A percentile compares a stretch with the other conserved stretches of the same genome.
phyloP scores from a whole-genome alignment of 306 rosid species.

The Cercis canadensis region DNA sequence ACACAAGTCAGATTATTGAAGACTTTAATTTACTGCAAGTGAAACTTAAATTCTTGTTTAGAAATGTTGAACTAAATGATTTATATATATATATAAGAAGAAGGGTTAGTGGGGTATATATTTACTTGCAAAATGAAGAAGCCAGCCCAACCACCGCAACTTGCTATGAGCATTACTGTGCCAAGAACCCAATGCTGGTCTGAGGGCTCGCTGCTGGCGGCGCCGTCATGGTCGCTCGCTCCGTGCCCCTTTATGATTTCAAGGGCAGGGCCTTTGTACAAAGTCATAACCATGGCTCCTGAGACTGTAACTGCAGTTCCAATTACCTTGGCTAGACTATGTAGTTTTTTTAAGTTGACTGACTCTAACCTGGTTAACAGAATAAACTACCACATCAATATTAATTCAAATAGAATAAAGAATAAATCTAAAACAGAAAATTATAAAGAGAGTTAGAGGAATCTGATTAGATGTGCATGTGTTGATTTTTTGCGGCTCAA shows the following conservation, averaged over 20 bases:
- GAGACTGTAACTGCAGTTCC: slow-evolving; percentile 81
- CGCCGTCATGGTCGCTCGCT: slow-evolving; percentile 30
- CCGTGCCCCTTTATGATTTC: slow-evolving; percentile 57
- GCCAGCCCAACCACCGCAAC: slow-evolving; percentile 83
- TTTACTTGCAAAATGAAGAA: slow-evolving; percentile 94
- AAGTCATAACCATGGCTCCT: slow-evolving; percentile 98
- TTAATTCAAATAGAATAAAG: too few relatives aligned
- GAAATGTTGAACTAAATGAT: too few relatives aligned
- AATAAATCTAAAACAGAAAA: slow-evolving; percentile 13
- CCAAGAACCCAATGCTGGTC: slow-evolving; percentile 78
- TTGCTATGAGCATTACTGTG: slow-evolving; percentile 66
- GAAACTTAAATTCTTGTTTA: too few relatives aligned
- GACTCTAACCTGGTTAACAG: slow-evolving; percentile 68
- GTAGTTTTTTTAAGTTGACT: slow-evolving; percentile 67
- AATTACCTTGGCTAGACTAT: slow-evolving; percentile 78
- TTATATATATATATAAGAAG: too few relatives aligned
- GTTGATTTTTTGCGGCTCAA: slow-evolving; percentile 11
- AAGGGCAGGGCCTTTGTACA: slow-evolving; percentile 88
- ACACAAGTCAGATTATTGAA: slow-evolving; percentile 14
- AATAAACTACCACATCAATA: not conserved
- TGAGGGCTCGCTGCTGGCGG: slow-evolving; percentile 39
- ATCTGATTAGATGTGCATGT: slow-evolving; percentile 37
- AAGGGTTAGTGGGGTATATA: not conserved
- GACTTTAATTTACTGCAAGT: too few relatives aligned
- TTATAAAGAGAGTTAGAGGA: slow-evolving; percentile 9